phyloP scores from a whole-genome alignment of 768 basidiomycete genomes.

The Boletus patriciae region DNA sequence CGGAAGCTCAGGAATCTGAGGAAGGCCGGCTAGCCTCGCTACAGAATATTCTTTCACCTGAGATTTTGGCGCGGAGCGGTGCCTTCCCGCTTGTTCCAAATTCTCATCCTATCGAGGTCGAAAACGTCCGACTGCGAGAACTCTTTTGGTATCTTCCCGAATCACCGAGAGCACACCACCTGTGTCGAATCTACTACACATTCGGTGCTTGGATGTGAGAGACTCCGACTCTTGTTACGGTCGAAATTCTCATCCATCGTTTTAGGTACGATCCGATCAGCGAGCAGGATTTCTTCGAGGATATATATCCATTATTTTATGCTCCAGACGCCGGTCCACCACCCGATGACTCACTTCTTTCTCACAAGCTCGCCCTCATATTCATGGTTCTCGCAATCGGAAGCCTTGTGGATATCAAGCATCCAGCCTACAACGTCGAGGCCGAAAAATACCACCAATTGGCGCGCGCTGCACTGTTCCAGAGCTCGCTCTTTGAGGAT shows the following conservation, averaged over 20 bases:
- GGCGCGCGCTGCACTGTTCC: constrained; percentile 63
- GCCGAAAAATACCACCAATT: constrained; percentile 72
- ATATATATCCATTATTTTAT: constrained; percentile 62
- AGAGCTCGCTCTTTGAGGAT: constrained; percentile 62
- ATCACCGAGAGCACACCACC: constrained; percentile 55
- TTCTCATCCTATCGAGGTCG: constrained; percentile 38
- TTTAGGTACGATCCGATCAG: constrained; percentile 68
- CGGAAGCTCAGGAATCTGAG: constrained; percentile 51
- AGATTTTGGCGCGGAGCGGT: constrained; percentile 63
- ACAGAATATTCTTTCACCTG: constrained; percentile 56
- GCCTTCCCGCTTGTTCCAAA: constrained; percentile 60
- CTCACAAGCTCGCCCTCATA: constrained; percentile 63
- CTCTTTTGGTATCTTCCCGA: constrained; percentile 73
- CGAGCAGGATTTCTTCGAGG: constrained; percentile 56
- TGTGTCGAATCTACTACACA: constrained; percentile 60
- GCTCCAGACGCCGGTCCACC: constrained; percentile 42
- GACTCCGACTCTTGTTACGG: constrained; percentile 2
- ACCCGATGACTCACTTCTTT: constrained; percentile 50
- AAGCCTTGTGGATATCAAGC: constrained; percentile 55
- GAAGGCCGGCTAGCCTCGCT: constrained; percentile 49
- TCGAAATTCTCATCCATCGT: constrained; percentile 6
- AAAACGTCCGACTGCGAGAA: constrained; percentile 51
- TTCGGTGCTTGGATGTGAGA: constrained; percentile 73
- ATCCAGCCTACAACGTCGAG: constrained; percentile 61
- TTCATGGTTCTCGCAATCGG: constrained; percentile 71